These are phyloP conservation scores for Quercus agrifolia DNA, from an alignment of 306 rosid genomes.

Conservation along the genomic window DNA sequence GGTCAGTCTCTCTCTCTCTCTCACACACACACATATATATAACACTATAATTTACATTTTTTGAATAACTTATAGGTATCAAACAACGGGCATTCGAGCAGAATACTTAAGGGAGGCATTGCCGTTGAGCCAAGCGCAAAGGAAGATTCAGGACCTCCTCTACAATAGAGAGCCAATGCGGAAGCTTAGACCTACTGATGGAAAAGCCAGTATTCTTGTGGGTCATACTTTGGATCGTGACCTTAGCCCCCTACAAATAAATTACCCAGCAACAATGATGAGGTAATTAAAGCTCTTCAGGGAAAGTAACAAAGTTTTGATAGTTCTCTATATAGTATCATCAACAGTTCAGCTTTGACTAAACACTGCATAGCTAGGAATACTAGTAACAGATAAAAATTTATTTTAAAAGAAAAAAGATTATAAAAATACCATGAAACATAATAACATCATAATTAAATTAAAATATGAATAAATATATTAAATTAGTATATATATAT, in stretches of 20 bases:
- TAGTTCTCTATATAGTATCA: too few species aligned
- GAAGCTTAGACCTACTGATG: conserved; percentile 64
- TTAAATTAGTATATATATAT: too few species aligned
- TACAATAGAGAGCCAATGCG: conserved; percentile 85
- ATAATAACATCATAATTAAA: too few species aligned
- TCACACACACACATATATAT: too few species aligned
- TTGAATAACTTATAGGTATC: conserved; percentile 46
- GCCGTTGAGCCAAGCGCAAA: conserved; percentile 65
- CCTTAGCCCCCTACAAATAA: conserved; percentile 65
- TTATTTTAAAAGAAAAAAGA: too few species aligned
- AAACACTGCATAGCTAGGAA: too few species aligned
- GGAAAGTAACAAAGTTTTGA: too few species aligned
- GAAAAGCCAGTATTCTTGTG: conserved; percentile 77
- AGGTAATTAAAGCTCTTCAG: conserved; percentile 34
- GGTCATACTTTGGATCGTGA: conserved; percentile 85
- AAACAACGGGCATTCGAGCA: conserved; percentile 78
- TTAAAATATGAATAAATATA: too few species aligned
- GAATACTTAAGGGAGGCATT: conserved; percentile 87
- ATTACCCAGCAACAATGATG: conserved; percentile 54
- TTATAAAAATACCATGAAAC: too few species aligned
- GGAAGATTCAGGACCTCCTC: conserved; percentile 79
- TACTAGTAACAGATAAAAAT: too few species aligned
- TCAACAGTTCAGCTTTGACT: too few species aligned
- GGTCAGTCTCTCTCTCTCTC: too few species aligned
- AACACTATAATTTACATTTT: background rate